Percentiles rank a stretch among this genome's conserved stretches.
These are phyloP conservation scores for Colletotrichum sp. DNA, from an alignment of 2,329 filamentous ascomycete genomes.

Conservation along the genomic window DNA sequence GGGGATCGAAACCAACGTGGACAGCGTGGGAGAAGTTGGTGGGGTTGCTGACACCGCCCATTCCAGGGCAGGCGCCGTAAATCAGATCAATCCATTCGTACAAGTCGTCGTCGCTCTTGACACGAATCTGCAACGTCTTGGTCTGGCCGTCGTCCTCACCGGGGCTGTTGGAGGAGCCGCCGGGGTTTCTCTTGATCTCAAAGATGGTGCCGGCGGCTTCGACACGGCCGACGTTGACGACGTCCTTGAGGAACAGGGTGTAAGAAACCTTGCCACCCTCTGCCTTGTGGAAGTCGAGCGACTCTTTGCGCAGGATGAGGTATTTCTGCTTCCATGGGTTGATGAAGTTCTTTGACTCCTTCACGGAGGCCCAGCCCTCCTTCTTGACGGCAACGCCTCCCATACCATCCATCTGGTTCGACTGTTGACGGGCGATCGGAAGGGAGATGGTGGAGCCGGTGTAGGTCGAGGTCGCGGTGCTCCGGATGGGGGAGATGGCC, in stretches of 20 bases:
- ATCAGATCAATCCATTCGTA: conserved; percentile 99
- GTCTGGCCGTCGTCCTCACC: conserved; percentile 81
- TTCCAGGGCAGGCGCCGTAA: conserved; percentile 93
- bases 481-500: conserved; percentile 74
- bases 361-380: conserved; percentile 83
- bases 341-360: conserved; percentile 89
- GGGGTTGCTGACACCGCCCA: conserved; percentile 97
- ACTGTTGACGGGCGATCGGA: conserved; percentile 67
- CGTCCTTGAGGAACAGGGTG: conserved; percentile 83
- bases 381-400: conserved; percentile 78
- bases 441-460: conserved; percentile 76
- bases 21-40: conserved; percentile 98
- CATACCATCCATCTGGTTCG: conserved; percentile 65
- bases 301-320: conserved; percentile 89
- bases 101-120: conserved; percentile 94
- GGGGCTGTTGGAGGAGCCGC: conserved; percentile 72
- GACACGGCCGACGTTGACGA: conserved; percentile 88
- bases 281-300: conserved; percentile 92
- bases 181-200: conserved; percentile 82
- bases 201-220: conserved; percentile 93
- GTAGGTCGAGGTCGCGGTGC: conserved; percentile 69
- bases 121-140: conserved; percentile 87
- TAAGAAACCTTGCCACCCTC: conserved; percentile 88
- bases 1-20: conserved; percentile 95
- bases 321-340: conserved; percentile 90